Evolutionary conservation across 2,329 filamentous ascomycete species (phyloP), one percentile per base, ranked within the genome.

Genomic region (Boeremia exigua): DNA sequence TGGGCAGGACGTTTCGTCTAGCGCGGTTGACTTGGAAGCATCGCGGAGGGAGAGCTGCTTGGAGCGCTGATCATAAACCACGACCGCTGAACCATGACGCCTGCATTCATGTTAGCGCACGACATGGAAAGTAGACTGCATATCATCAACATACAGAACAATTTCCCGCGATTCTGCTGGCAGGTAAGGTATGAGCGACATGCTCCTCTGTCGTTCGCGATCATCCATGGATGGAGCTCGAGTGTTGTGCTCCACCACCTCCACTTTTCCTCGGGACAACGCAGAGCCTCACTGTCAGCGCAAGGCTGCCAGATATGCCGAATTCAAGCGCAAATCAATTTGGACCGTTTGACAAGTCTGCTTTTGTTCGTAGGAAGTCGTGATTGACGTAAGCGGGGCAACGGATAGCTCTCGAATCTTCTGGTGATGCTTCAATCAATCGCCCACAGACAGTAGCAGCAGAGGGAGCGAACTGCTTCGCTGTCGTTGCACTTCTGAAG

Each of bases 81-180:
- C 95, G 54, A 99, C 88, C 19, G 93, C 89, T 78, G 96, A 92
- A 71, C 91, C 90, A 75, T 97, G 92, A 59, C 94, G 95, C 48
- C 95, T 98, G 68, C 33, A 52, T 12, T 4, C 36, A 52, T 19
- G 53, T 73, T 42, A 73, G 63, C 46, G 17, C 39, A 34, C 4
- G 23, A 14, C 23, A 3, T 1, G n/a, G 12, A 27, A 12, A 9
- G 33, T 37, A 10, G 17, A 23, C 11, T 5, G 17, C 12, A n/a
- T 8, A 37, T 14, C 9, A 15, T 2, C 14, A 37, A 83, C 89
- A 69, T 83, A 93, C 90, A 95, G 81, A 34, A 94, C 90, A 65
- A 95, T 86, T 72, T 93, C 89, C 65, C 88, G 86, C 65, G 88
- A 88, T 68, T 92, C 89, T 59, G 84, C 84, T 44, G 87, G 84